A percentile compares a stretch with the other conserved stretches of the same genome.
Evolutionary conservation across 176 grass and related monocot genomes (phyloP).

Genomic region (Carex scoparia): DNA sequence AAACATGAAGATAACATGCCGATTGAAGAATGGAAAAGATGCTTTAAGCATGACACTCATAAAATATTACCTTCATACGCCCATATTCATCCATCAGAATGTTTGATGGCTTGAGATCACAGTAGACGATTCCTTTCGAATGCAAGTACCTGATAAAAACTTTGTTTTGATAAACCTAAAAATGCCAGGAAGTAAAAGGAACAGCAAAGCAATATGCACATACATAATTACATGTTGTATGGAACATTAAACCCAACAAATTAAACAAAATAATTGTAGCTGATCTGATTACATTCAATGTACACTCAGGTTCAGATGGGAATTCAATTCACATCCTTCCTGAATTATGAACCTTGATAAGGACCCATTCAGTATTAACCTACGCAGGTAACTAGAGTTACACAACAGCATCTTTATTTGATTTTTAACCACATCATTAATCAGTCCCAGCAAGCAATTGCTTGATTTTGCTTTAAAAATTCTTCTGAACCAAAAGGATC

Average conservation of each 20-base stretch:
- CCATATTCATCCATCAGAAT: slow-evolving; percentile 94
- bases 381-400: neutral
- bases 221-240: neutral
- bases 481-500: neutral
- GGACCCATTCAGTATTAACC: neutral
- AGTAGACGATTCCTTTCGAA: slow-evolving; percentile 96
- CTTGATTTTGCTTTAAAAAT: slow-evolving; percentile 5
- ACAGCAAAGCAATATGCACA: slow-evolving; percentile 20
- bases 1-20: slow-evolving; percentile 13
- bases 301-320: neutral
- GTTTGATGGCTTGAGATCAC: slow-evolving; percentile 97
- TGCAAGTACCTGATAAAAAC: slow-evolving; percentile 75
- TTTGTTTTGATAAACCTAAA: slow-evolving; percentile 14
- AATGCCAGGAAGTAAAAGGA: slow-evolving; percentile 14
- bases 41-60: neutral
- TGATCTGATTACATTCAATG: neutral
- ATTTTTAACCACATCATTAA: neutral
- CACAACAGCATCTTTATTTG: neutral
- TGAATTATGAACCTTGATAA: neutral
- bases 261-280: neutral
- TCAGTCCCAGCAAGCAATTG: neutral
- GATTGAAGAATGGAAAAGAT: slow-evolving; percentile 2
- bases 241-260: neutral
- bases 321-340: neutral
- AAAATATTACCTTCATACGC: slow-evolving; percentile 76